phyloP scores from a whole-genome alignment of 2,329 filamentous ascomycete species.

The Diaporthe amygdali region DNA sequence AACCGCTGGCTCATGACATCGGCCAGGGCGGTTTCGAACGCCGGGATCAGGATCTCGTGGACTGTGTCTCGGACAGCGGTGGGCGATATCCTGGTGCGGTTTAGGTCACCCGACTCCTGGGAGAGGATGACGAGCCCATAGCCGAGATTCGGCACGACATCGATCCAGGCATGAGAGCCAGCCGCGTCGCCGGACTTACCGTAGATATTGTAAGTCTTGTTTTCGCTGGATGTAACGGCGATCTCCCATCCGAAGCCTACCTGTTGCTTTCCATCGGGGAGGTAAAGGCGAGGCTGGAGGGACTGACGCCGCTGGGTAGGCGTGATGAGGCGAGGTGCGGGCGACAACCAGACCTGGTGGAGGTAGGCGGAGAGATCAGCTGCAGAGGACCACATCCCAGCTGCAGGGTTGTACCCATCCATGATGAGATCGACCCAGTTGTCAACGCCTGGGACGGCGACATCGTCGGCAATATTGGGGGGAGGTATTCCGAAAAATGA shows the following conservation, averaged over 20 bases:
- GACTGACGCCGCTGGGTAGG: neutral
- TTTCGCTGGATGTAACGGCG: neutral
- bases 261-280: neutral
- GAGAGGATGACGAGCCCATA: neutral
- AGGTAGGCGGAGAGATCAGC: neutral
- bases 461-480: neutral
- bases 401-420: neutral
- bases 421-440: neutral
- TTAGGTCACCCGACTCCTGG: neutral
- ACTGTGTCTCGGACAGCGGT: neutral
- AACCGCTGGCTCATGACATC: neutral
- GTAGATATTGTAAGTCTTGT: neutral
- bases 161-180: neutral
- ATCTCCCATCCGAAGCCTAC: constrained; percentile 5
- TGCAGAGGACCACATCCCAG: neutral
- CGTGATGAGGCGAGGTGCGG: neutral
- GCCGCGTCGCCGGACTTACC: neutral
- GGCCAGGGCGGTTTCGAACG: neutral
- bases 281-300: neutral
- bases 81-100: neutral
- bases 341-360: neutral
- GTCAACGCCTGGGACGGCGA: neutral
- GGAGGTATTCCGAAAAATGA: neutral
- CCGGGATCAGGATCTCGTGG: neutral
- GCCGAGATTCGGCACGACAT: neutral